Base-by-base conservation (phyloP, 257 asterid genomes). In the Solanum etuberosum region DNA sequence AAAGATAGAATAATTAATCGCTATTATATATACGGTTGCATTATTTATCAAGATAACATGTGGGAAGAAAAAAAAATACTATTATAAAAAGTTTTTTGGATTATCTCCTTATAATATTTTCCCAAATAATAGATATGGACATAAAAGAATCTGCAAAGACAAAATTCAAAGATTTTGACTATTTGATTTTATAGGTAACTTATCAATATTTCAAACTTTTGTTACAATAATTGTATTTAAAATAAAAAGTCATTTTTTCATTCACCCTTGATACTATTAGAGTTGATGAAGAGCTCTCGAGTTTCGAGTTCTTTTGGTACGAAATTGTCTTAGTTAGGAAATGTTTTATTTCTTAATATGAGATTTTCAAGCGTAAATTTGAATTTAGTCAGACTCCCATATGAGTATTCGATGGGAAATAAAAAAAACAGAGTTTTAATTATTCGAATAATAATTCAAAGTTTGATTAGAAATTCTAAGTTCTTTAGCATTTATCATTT, bases 361-460 rank as follows among this genome's bases (percentile, higher is more conserved):
- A 48, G 3, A 48, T 48, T 48, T 48, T 48, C 1, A 2, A 5
- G 0, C 0, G 1, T 3, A 9, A 51, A 51, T 51, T 18, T 0
- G 2, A 51, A 51, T 16, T 16, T 51, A 51, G 9, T 6, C 0
- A 18, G n/a, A 0, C 10, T 51, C 1, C 9, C 16, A 1, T 6
- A 1, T 18, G 4, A 1, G 0, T 16, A 2, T 16, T 4, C 0
- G 9, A 51, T 51, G 1, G 0, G 0, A 51, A 51, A 6, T 0
- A 16, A 16, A 51, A 51, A 0, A 51, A 15, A 48, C 5, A 16
- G 61, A 51, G 61, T 51, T 51, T 51, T 51, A 3, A 51, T 16
- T 51, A 1, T 51, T 16, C 1, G 10, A 18, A 51, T 18, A 51
- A 18, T 16, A 16, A 16, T 51, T 0, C n/a, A 51, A 18, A 51